A percentile compares a stretch with the other conserved stretches of the same genome.
Conservation (phyloP, 108 stramenopile species). For the Stephanodiscus minutulus region DNA sequence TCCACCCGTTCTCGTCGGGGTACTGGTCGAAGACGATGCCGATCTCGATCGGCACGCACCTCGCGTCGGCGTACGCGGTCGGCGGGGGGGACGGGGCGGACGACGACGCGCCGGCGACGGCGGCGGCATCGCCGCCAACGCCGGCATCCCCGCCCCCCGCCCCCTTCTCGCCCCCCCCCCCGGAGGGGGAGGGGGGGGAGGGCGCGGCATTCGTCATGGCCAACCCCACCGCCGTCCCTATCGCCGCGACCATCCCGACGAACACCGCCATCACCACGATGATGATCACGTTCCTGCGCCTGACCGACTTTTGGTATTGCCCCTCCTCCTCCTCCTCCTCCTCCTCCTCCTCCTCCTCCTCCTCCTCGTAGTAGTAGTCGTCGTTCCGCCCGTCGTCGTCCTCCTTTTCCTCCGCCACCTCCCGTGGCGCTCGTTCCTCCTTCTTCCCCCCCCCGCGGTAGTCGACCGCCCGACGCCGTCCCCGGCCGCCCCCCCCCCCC, state of each 20-base stretch:
- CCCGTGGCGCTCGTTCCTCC: too few species aligned
- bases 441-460: too few species aligned
- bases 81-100: too few species aligned
- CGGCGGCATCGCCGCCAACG: too few species aligned
- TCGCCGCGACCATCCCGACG: conserved; percentile 26
- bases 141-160: conserved; percentile 6
- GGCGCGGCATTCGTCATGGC: conserved; percentile 20
- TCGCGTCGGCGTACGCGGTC: conserved; percentile 14
- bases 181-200: too few species aligned
- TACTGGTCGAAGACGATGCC: conserved; percentile 42
- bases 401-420: too few species aligned
- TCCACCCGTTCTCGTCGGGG: conserved; percentile 33
- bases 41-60: conserved; percentile 38
- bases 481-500: too few species aligned
- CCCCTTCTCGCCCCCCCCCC: conserved; percentile 1
- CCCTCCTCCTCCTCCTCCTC: neutral
- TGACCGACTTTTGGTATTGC: conserved; percentile 3
- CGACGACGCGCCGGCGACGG: too few species aligned
- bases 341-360: neutral
- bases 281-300: conserved; percentile 25
- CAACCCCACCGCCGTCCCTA: conserved; percentile 23
- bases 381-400: too few species aligned
- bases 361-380: too few species aligned
- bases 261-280: conserved; percentile 21
- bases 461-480: too few species aligned